These are phyloP conservation scores for Lasiodiplodia hormozganensis DNA, from an alignment of 2,329 filamentous ascomycete species.

Conservation along the genomic window DNA sequence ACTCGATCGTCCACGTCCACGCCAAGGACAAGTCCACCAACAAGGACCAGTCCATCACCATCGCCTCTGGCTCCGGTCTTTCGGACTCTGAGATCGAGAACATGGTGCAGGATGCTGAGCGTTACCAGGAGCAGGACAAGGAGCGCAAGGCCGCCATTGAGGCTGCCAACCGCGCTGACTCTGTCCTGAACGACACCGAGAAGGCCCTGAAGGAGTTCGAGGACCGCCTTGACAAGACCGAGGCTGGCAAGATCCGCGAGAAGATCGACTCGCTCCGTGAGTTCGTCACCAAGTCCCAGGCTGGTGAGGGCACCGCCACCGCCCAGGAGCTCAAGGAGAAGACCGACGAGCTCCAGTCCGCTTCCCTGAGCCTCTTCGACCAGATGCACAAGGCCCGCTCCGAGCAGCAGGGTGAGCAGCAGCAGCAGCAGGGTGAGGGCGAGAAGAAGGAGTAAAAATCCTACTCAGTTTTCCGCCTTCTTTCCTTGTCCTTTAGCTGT, in stretches of 20 bases:
- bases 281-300: constrained; percentile 92
- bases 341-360: constrained; percentile 96
- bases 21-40: constrained; percentile 99
- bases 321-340: constrained; percentile 97
- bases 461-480: background rate
- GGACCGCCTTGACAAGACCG: constrained; percentile 94
- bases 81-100: constrained; percentile 92
- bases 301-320: constrained; percentile 84
- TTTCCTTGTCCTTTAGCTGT: constrained; percentile 4
- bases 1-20: constrained; percentile 96
- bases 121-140: constrained; percentile 93
- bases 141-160: constrained; percentile 96
- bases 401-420: constrained; percentile 57
- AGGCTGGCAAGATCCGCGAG: constrained; percentile 91
- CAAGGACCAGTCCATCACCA: constrained; percentile 99
- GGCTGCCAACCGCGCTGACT: constrained; percentile 96
- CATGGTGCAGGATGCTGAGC: constrained; percentile 98
- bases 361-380: constrained; percentile 95
- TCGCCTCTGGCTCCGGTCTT: constrained; percentile 95
- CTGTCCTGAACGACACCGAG: constrained; percentile 95
- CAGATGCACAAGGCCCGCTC: constrained; percentile 98
- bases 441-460: constrained; percentile 30
- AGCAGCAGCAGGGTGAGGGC: constrained; percentile 34
- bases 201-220: constrained; percentile 97
- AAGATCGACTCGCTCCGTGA: constrained; percentile 88